Evolutionary conservation across 805 yeast genomes (phyloP).

Genomic region (Kazachstania martiniae): DNA sequence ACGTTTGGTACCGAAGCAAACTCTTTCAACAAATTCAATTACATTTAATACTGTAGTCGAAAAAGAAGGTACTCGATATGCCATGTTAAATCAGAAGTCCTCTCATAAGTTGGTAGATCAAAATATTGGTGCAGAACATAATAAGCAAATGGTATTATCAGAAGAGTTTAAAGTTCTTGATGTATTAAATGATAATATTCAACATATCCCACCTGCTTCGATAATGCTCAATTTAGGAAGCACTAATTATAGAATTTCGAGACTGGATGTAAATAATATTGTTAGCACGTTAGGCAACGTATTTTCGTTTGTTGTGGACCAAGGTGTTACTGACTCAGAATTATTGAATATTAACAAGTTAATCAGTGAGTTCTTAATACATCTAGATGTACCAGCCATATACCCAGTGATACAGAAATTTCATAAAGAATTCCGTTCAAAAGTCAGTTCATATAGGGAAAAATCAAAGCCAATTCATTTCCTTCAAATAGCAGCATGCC

Average conservation of each 20-base stretch:
- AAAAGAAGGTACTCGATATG: too few relatives aligned
- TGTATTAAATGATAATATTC: too few relatives aligned
- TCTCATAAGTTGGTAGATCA: too few relatives aligned
- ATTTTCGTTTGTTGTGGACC: constrained; percentile 14
- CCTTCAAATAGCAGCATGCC: constrained; percentile 22
- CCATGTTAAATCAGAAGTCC: too few relatives aligned
- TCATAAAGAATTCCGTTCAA: constrained; percentile 19
- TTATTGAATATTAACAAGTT: constrained; percentile 8
- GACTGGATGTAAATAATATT: constrained; percentile 5
- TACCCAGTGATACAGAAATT: constrained; percentile 14
- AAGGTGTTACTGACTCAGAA: constrained; percentile 21
- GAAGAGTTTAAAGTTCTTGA: too few relatives aligned
- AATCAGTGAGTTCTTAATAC: constrained; percentile 14
- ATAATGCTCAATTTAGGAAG: constrained; percentile 4
- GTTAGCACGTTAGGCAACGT: constrained; percentile 5
- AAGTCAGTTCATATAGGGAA: constrained; percentile 11
- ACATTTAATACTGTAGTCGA: too few relatives aligned
- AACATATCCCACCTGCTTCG: constrained; percentile 9
- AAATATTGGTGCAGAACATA: too few relatives aligned
- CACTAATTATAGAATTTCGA: constrained; percentile 12
- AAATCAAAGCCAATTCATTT: constrained; percentile 26
- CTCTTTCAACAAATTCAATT: too few relatives aligned
- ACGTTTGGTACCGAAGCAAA: too few relatives aligned
- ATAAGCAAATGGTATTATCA: too few relatives aligned
- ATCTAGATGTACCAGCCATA: constrained; percentile 12